Evolutionary conservation across 2,329 filamentous ascomycete genomes (phyloP), one percentile per base, ranked within the genome.

Genomic region (Talaromyces sp.): DNA sequence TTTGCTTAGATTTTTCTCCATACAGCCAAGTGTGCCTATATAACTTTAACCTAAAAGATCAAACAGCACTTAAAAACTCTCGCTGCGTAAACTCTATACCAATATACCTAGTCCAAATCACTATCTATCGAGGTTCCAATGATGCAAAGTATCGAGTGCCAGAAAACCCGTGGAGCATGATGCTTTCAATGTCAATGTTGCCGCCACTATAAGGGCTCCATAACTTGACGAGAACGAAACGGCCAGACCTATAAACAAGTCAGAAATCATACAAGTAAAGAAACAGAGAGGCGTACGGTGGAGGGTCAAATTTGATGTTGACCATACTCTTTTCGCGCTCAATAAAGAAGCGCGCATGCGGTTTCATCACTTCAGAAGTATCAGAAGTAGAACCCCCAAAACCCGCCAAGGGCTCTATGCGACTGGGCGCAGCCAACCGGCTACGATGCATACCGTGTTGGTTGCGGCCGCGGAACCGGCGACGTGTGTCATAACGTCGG

Each of bases 101-200:
- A 15, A 13, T 15, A 15, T 15, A 15, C 13, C 7, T 6, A 22
- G n/a, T 47, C 4, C 8, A 25, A 53, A n/a, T 53, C 11, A 22
- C 36, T 19, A 51, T 27, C 54, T 72, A 90, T 65, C 84, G 80
- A 66, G 88, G 71, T 52, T 88, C 82, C 30, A 88, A 77, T 2
- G 88, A 84, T 8, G 91, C 91, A 70, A 96, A 95, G 74, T 88
- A 96, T 63, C 93, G 85, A 10, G 91, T 90, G 4, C 93, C 93
- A 0, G 91, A 90, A 75, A 88, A 97, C 0, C 93, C 93, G 69
- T 90, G 88, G 1, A 88, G 90, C 62, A 92, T 84, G 27, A 97
- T 88, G 53, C 88, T 91, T 73, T 96, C 90, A 44, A 98, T 92
- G 71, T 96, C 92, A 65, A 97, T 96, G 69, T 96, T 96, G 4